Percentiles rank a stretch among this genome's conserved stretches.
These are phyloP conservation scores for Colletotrichum falcatum DNA, from an alignment of 2,329 filamentous ascomycete species.

Conservation along the genomic window DNA sequence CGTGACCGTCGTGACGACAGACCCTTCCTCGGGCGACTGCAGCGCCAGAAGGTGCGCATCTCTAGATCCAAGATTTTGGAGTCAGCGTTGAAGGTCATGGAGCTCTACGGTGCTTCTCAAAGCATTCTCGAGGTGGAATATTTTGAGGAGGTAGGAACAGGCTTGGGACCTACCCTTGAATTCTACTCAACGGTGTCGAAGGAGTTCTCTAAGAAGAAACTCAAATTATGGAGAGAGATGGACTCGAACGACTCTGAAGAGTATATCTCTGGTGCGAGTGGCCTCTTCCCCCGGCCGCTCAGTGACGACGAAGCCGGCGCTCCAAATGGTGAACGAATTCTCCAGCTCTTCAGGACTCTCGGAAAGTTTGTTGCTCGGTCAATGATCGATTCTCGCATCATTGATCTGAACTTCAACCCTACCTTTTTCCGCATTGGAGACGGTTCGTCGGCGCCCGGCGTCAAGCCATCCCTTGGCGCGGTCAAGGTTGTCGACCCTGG, in stretches of 20 bases:
- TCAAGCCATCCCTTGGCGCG: conserved; percentile 87
- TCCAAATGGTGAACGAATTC: conserved; percentile 86
- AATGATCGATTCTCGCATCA: conserved; percentile 98
- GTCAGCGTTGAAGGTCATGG: conserved; percentile 98
- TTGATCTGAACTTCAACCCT: conserved; percentile 96
- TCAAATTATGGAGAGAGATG: conserved; percentile 95
- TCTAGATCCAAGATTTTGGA: conserved; percentile 95
- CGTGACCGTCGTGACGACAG: conserved; percentile 89
- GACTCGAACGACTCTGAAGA: conserved; percentile 80
- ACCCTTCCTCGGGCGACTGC: conserved; percentile 89
- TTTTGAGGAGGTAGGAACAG: conserved; percentile 98
- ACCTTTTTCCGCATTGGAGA: conserved; percentile 97
- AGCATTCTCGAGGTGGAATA: conserved; percentile 98
- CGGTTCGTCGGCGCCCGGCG: conserved; percentile 65
- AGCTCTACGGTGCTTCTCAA: conserved; percentile 95
- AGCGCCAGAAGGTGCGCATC: conserved; percentile 98
- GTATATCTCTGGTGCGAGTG: conserved; percentile 85
- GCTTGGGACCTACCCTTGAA: conserved; percentile 92
- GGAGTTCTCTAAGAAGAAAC: conserved; percentile 96
- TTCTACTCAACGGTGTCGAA: conserved; percentile 98
- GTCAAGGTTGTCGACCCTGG: conserved; percentile 90
- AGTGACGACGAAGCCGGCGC: conserved; percentile 79
- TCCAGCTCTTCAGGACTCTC: conserved; percentile 91
- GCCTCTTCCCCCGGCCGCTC: conserved; percentile 92
- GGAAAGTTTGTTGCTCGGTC: conserved; percentile 98